These are phyloP conservation scores for Pythium periplocum DNA, from an alignment of 352 stramenopile genomes.

Conservation along the genomic window DNA sequence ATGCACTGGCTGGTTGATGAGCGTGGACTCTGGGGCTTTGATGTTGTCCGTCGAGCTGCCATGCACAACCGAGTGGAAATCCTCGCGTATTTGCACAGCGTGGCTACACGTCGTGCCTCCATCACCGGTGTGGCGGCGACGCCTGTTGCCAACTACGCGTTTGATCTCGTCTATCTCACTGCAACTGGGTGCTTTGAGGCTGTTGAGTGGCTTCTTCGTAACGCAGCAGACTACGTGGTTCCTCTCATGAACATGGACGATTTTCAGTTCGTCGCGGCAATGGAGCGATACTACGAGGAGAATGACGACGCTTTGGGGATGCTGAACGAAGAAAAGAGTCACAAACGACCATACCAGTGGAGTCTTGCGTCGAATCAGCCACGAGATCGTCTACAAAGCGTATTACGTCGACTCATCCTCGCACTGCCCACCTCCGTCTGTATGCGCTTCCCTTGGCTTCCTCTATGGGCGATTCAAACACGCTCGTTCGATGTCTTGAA, in stretches of 20 bases:
- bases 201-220: constrained; percentile 5
- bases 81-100: constrained; percentile 2
- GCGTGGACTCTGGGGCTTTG: background rate
- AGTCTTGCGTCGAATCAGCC: background rate
- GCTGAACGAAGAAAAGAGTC: constrained; percentile 4
- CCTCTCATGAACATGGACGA: background rate
- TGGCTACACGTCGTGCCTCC: background rate
- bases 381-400: too few relatives aligned
- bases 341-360: constrained; percentile 9
- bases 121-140: too few relatives aligned
- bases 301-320: constrained; percentile 1
- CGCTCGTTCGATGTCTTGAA: constrained; percentile 1
- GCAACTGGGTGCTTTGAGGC: constrained; percentile 1
- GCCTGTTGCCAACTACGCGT: background rate
- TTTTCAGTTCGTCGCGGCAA: constrained; percentile 2
- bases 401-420: too few relatives aligned
- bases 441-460: constrained; percentile 2
- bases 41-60: constrained; percentile 2
- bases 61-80: constrained; percentile 2
- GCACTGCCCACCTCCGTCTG: background rate
- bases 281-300: constrained; percentile 10
- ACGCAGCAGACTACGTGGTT: background rate
- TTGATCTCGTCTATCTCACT: constrained; percentile 5
- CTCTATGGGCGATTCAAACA: constrained; percentile 7
- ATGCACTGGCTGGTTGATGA: constrained; percentile 6